Evolutionary conservation across 768 basidiomycete genomes (phyloP).

Genomic region (Boletellus ananiceps): DNA sequence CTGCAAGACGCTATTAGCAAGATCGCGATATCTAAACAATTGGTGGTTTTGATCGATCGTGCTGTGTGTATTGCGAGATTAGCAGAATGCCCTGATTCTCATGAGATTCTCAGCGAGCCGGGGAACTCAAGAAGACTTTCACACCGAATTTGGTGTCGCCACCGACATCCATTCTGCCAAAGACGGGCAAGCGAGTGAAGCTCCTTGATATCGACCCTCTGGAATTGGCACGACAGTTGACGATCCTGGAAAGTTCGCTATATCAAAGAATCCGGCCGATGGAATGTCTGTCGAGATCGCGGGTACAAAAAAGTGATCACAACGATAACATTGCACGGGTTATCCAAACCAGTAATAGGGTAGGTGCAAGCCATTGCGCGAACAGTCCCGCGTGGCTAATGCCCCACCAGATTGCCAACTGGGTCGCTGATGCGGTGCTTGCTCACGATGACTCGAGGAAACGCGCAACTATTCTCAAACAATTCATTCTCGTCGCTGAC

Average conservation of each 20-base stretch:
- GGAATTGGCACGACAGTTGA: slow-evolving; percentile 90
- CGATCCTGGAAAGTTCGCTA: slow-evolving; percentile 81
- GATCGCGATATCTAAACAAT: slow-evolving; percentile 68
- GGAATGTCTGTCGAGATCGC: slow-evolving; percentile 84
- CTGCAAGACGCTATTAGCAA: slow-evolving; percentile 58
- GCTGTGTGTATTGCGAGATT: slow-evolving; percentile 49
- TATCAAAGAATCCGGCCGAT: slow-evolving; percentile 86
- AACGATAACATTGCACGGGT: slow-evolving; percentile 83
- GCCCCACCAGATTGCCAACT: slow-evolving; percentile 73
- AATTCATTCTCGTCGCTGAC: slow-evolving; percentile 88
- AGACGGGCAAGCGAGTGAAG: slow-evolving; percentile 66
- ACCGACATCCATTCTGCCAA: slow-evolving; percentile 74
- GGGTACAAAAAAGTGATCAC: slow-evolving; percentile 68
- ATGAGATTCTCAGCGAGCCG: slow-evolving; percentile 41
- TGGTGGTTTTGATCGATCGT: slow-evolving; percentile 71
- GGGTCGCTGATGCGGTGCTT: slow-evolving; percentile 87
- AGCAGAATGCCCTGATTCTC: slow-evolving; percentile 5
- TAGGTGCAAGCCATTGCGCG: slow-evolving; percentile 31
- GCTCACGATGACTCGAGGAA: slow-evolving; percentile 76
- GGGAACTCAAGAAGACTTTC: slow-evolving; percentile 53
- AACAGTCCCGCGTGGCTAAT: background rate
- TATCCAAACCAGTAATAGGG: slow-evolving; percentile 85
- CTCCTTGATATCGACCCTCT: slow-evolving; percentile 82
- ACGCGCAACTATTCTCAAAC: slow-evolving; percentile 78
- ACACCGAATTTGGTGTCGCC: slow-evolving; percentile 54